Evolutionary conservation across 1,284 basidiomycete species (phyloP).

Genomic region (Leccinum cinnamomeum): DNA sequence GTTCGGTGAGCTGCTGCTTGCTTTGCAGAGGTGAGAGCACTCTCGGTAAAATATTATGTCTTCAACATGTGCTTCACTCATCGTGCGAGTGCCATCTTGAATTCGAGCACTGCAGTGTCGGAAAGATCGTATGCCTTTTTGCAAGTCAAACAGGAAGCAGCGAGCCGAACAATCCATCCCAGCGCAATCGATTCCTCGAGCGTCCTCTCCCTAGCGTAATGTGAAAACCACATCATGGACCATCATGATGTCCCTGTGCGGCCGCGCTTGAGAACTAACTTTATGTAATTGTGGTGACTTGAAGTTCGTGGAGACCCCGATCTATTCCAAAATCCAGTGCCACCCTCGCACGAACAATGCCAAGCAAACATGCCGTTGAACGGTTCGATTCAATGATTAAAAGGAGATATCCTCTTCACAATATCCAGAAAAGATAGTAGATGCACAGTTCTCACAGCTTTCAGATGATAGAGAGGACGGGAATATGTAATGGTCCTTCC

Average conservation of each 20-base stretch:
- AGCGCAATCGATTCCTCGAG: slow-evolving; percentile 23
- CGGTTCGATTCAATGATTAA: no score
- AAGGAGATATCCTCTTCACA: no score
- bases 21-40: no score
- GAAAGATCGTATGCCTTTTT: slow-evolving; percentile 30
- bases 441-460: background rate
- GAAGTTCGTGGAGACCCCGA: no score
- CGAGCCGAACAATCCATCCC: slow-evolving; percentile 14
- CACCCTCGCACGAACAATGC: no score
- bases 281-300: no score
- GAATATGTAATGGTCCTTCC: background rate
- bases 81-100: slow-evolving; percentile 14
- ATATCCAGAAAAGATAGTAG: no score
- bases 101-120: slow-evolving; percentile 27
- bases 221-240: slow-evolving; percentile 25
- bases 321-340: no score
- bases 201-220: slow-evolving; percentile 30
- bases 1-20: no score
- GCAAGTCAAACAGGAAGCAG: background rate
- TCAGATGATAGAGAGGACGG: background rate
- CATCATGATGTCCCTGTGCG: slow-evolving; percentile 17
- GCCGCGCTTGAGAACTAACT: no score
- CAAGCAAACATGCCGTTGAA: no score
- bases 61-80: background rate
- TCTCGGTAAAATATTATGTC: no score